Conservation (phyloP, 2,329 filamentous ascomycete genomes). For the Colletotrichum spaethianum region DNA sequence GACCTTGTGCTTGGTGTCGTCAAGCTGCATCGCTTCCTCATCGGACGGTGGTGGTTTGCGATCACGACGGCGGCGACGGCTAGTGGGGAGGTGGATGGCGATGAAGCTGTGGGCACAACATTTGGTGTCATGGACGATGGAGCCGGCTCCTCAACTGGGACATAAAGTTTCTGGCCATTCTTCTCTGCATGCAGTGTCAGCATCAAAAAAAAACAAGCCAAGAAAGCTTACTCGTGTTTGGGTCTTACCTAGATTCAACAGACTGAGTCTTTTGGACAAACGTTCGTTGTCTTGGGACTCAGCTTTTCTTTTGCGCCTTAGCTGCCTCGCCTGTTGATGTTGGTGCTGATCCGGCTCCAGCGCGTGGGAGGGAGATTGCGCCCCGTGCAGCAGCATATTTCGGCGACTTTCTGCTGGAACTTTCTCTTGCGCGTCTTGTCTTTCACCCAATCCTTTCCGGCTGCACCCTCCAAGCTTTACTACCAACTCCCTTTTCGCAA, state of each 20-base stretch:
- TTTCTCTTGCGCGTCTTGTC: slow-evolving; percentile 16
- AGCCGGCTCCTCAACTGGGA: slow-evolving; percentile 70
- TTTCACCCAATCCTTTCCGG: slow-evolving; percentile 9
- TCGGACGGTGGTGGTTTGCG: slow-evolving; percentile 40
- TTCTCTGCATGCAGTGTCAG: slow-evolving; percentile 63
- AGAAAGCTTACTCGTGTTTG: slow-evolving; percentile 17
- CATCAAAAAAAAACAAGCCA: slow-evolving; percentile 16
- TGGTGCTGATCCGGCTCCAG: slow-evolving; percentile 41
- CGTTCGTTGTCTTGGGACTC: slow-evolving; percentile 76
- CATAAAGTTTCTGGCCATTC: slow-evolving; percentile 75
- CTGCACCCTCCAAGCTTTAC: neutral
- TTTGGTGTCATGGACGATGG: slow-evolving; percentile 40
- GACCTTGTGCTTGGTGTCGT: slow-evolving; percentile 88
- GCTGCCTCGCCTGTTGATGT: slow-evolving; percentile 40
- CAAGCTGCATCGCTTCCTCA: slow-evolving; percentile 83
- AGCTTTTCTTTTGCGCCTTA: slow-evolving; percentile 71
- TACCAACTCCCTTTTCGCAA: slow-evolving; percentile 15
- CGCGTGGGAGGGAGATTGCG: slow-evolving; percentile 48
- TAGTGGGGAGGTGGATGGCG: slow-evolving; percentile 37
- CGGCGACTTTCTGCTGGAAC: slow-evolving; percentile 32
- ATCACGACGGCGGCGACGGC: slow-evolving; percentile 40
- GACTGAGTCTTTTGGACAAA: slow-evolving; percentile 86
- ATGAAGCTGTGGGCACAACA: slow-evolving; percentile 44
- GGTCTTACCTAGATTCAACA: slow-evolving; percentile 82
- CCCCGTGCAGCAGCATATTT: slow-evolving; percentile 54